Evolutionary conservation across 345 rosid species (phyloP), one percentile per base, ranked within the genome.

Genomic region (Eucalyptus tenuipes): DNA sequence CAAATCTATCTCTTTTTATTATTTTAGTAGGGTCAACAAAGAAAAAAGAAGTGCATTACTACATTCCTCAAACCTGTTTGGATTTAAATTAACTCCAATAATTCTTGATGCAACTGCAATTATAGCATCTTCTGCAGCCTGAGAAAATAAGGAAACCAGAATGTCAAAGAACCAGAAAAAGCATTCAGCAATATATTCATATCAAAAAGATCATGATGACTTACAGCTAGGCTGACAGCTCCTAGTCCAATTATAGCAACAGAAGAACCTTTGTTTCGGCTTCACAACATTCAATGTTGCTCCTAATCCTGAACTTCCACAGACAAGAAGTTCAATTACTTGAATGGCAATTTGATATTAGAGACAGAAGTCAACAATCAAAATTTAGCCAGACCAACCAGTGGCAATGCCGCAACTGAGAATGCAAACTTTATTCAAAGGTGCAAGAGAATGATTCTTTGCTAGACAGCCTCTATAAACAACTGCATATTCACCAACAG

Each of bases 41-140:
- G 82, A 37, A 75, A 75, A 33, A 80, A 47, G 53, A 61, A 80
- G 4, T 33, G 45, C 33, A 64, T 45, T 24, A 24, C 31, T 75
- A 92, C 94, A 93, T 90, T 90, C 45, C 25, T 91, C 89, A 40
- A 92, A 92, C 37, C 90, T 88, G 44, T 68, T 86, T 22, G 90
- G 59, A 68, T 91, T 93, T 44, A 91, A 85, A 82, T 91, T 93
- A 7, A 93, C 92, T 16, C 93, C 93, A 22, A 90, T 92, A 44
- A 92, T 92, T 68, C 93, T 92, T 45, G 94, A 91, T 8, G 93
- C 93, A 11, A 93, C 93, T 18, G 92, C 90, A 75, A 93, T 87
- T 61, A 93, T 90, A 11, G 94, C 93, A 27, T 92, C 94, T 89
- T 92, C 93, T 15, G 93, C 94, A 27, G 92, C 93, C 93, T 92